phyloP scores from a whole-genome alignment of 768 basidiomycete genomes.

The Russula earlei region DNA sequence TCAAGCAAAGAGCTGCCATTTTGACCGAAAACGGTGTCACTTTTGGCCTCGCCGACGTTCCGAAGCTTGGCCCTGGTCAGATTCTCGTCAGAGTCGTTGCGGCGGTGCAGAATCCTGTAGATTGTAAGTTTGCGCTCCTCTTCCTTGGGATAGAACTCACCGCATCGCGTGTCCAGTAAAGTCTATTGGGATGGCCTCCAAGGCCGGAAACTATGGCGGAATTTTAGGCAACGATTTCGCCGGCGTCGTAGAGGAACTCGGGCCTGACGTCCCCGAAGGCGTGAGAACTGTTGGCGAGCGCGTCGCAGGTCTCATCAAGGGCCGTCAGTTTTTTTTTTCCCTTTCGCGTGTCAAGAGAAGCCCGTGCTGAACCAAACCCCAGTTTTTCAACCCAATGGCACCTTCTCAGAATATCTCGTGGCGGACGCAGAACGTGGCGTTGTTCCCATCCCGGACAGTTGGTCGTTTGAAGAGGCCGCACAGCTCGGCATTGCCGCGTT shows the following conservation, averaged over 20 bases:
- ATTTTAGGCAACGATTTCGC: slow-evolving; percentile 15
- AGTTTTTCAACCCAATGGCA: not conserved
- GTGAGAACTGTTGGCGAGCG: slow-evolving; percentile 17
- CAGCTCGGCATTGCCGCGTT: slow-evolving; percentile 11
- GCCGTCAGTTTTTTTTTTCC: not conserved
- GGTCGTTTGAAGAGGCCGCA: slow-evolving; percentile 18
- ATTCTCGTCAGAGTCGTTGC: slow-evolving; percentile 9
- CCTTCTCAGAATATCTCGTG: slow-evolving; percentile 14
- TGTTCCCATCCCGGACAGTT: slow-evolving; percentile 7
- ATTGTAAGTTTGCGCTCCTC: slow-evolving; percentile 1
- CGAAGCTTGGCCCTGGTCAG: slow-evolving; percentile 2
- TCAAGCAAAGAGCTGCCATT: slow-evolving; percentile 2
- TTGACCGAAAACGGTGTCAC: not conserved
- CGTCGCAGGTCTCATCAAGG: slow-evolving; percentile 6
- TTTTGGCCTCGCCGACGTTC: not conserved
- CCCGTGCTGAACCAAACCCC: not conserved
- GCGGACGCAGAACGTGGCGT: slow-evolving; percentile 2
- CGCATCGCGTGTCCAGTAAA: not conserved
- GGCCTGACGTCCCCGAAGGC: slow-evolving; percentile 10
- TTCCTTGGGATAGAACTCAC: not conserved
- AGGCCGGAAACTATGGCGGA: not conserved
- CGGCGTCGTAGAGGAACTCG: slow-evolving; percentile 15
- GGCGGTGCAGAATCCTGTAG: slow-evolving; percentile 7
- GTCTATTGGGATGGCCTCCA: not conserved
- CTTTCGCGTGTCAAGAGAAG: not conserved